Evolutionary conservation across 306 rosid species (phyloP).

Genomic region (Vicia faba): DNA sequence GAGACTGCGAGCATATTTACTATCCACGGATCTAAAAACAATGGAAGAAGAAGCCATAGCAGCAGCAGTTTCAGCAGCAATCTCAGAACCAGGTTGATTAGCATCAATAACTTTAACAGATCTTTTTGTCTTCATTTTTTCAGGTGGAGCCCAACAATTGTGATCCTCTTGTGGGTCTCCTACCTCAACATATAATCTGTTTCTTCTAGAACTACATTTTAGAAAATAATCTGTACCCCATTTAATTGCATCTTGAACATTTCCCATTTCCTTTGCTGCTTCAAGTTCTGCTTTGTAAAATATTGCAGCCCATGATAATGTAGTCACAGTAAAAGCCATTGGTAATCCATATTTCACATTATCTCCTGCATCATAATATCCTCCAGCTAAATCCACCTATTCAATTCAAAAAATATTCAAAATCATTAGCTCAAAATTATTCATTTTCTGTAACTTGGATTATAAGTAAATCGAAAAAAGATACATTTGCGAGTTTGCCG

Average conservation of each 20-base stretch:
- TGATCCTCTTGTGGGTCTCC: conserved; percentile 83
- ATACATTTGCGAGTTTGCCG: conserved; percentile 60
- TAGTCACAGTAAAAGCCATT: conserved; percentile 89
- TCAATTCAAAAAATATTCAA: neutral
- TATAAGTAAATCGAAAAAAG: neutral
- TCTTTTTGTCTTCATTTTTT: conserved; percentile 72
- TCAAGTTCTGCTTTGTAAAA: conserved; percentile 51
- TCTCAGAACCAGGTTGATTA: conserved; percentile 65
- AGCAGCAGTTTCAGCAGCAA: conserved; percentile 90
- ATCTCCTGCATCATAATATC: conserved; percentile 98
- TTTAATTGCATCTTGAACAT: conserved; percentile 55
- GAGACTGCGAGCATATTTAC: conserved; percentile 64
- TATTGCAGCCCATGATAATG: conserved; percentile 78
- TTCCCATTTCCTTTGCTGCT: conserved; percentile 58
- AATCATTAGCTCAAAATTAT: neutral
- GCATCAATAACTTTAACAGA: conserved; percentile 58
- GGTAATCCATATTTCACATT: conserved; percentile 92
- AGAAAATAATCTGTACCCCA: conserved; percentile 96
- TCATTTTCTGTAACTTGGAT: neutral
- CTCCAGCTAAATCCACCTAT: conserved; percentile 82
- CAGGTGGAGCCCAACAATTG: conserved; percentile 82
- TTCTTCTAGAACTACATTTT: conserved; percentile 45
- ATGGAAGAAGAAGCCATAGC: conserved; percentile 87
- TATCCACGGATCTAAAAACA: conserved; percentile 52
- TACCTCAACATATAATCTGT: conserved; percentile 72